phyloP scores from a whole-genome alignment of 768 basidiomycete species.

The Tylopilus cervinicoccineus region DNA sequence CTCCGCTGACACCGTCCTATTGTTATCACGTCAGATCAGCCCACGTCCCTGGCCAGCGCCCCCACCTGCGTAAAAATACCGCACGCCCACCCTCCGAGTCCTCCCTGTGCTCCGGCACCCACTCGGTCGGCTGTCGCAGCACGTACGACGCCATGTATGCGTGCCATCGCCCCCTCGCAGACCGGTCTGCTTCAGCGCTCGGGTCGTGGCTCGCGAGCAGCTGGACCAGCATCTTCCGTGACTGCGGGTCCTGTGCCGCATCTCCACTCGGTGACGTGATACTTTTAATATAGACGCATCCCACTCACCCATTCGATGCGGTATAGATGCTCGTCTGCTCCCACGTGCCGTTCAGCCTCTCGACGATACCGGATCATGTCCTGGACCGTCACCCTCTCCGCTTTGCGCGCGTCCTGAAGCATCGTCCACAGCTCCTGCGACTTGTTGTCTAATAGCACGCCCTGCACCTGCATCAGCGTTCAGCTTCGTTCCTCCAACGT shows the following conservation, averaged over 20 bases:
- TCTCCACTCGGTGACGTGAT: conserved; percentile 9
- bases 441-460: conserved; percentile 76
- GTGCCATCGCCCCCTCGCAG: conserved; percentile 56
- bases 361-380: conserved; percentile 76
- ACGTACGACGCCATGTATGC: conserved; percentile 74
- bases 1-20: conserved; percentile 47
- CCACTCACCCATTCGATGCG: conserved; percentile 73
- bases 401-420: conserved; percentile 59
- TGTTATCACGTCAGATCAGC: conserved; percentile 34
- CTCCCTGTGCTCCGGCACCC: conserved; percentile 45
- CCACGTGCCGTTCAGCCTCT: conserved; percentile 72
- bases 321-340: conserved; percentile 73
- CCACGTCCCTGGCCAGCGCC: conserved; percentile 4
- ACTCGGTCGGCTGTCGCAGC: conserved; percentile 67
- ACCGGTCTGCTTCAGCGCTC: conserved; percentile 54
- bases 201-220: conserved; percentile 61
- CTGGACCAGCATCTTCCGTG: conserved; percentile 55
- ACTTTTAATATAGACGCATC: background rate
- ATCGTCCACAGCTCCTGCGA: conserved; percentile 83
- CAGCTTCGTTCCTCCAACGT: background rate
- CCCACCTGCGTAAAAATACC: conserved; percentile 61
- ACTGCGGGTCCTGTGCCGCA: conserved; percentile 49
- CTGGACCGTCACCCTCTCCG: conserved; percentile 50
- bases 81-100: conserved; percentile 33
- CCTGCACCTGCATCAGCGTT: conserved; percentile 64